Percentiles rank a stretch among this genome's conserved stretches.
phyloP scores from a whole-genome alignment of 106 monocot species.

The Dendrobium nobile region DNA sequence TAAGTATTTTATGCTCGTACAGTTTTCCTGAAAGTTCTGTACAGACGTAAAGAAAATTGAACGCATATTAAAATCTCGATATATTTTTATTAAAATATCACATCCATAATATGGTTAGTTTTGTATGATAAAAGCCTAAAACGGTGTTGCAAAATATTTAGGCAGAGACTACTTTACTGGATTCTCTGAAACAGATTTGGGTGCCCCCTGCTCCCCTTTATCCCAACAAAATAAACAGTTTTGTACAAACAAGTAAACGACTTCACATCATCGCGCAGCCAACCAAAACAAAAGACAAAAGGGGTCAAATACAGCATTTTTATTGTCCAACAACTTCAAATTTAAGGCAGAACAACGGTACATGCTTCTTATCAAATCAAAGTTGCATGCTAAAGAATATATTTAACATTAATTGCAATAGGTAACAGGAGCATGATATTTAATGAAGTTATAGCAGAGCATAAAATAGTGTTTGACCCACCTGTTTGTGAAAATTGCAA shows the following conservation, averaged over 20 bases:
- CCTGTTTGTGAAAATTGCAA: too few relatives aligned
- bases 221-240: slow-evolving; percentile 79
- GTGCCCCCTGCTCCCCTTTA: slow-evolving; percentile 36
- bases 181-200: slow-evolving; percentile 27
- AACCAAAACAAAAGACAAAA: slow-evolving; percentile 83
- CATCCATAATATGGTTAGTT: not conserved
- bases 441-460: too few relatives aligned
- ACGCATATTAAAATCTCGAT: too few relatives aligned
- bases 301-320: slow-evolving; percentile 50
- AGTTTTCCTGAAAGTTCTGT: not conserved
- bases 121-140: not conserved
- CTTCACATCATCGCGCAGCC: slow-evolving; percentile 85
- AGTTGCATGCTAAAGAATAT: too few relatives aligned
- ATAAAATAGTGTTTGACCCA: too few relatives aligned
- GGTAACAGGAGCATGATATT: too few relatives aligned
- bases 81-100: too few relatives aligned
- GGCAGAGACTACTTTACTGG: slow-evolving; percentile 40
- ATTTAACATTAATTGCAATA: too few relatives aligned
- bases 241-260: slow-evolving; percentile 69
- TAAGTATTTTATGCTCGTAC: not conserved
- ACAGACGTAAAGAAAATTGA: too few relatives aligned
- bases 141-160: not conserved
- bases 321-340: slow-evolving; percentile 15
- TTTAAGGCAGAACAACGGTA: too few relatives aligned
- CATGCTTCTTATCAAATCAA: too few relatives aligned